Evolutionary conservation across 106 monocot genomes (phyloP).

Genomic region (Phalaenopsis aphrodite): DNA sequence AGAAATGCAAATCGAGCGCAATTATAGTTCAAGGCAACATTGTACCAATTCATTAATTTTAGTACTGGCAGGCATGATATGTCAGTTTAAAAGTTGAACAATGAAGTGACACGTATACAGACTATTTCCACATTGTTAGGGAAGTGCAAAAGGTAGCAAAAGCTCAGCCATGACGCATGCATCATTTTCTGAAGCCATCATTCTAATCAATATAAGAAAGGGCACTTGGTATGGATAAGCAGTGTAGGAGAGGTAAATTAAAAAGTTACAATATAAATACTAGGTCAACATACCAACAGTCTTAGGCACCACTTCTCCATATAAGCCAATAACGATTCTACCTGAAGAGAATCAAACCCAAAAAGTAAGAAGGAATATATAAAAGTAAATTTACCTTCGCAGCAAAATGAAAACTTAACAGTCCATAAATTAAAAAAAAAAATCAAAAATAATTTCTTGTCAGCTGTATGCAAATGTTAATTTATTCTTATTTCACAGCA

Average conservation of each 20-base stretch:
- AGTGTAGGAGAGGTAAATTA: not conserved
- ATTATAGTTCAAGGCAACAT: too few relatives aligned
- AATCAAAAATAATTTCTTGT: not conserved
- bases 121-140: too few relatives aligned
- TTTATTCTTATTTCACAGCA: not conserved
- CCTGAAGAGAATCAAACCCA: slow-evolving; percentile 36
- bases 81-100: too few relatives aligned
- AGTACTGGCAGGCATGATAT: too few relatives aligned
- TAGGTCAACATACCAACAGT: slow-evolving; percentile 56
- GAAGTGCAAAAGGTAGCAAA: too few relatives aligned
- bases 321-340: slow-evolving; percentile 87
- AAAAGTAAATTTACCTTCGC: not conserved
- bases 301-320: slow-evolving; percentile 84
- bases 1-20: too few relatives aligned
- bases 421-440: slow-evolving; percentile 2
- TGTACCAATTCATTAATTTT: too few relatives aligned
- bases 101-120: too few relatives aligned
- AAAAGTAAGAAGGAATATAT: not conserved
- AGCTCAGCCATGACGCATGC: too few relatives aligned
- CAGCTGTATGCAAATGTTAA: not conserved
- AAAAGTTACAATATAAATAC: not conserved
- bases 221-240: not conserved
- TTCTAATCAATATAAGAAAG: too few relatives aligned
- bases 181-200: too few relatives aligned
- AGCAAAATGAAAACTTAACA: not conserved